Evolutionary conservation across 306 rosid species (phyloP).

Genomic region (Vicia sativa): DNA sequence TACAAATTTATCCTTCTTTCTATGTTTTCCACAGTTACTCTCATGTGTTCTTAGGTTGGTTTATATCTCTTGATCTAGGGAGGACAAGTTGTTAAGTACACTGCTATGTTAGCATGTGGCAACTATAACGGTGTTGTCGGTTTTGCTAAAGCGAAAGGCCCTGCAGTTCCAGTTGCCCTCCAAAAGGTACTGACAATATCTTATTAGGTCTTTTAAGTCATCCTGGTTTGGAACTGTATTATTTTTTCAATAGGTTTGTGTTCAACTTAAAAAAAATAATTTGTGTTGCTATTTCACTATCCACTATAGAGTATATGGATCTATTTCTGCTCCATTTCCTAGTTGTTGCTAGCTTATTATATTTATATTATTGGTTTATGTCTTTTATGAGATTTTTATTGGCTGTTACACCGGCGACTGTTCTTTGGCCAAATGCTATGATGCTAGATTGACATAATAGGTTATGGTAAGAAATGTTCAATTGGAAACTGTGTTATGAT

Average conservation of each 20-base stretch:
- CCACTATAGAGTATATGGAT: conserved; percentile 3
- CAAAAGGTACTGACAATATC: conserved; percentile 67
- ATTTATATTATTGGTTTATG: conserved; percentile 1
- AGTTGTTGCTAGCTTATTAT: conserved; percentile 2
- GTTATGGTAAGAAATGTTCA: conserved; percentile 13
- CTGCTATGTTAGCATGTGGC: conserved; percentile 92
- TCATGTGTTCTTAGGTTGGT: conserved; percentile 34
- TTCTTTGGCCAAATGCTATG: conserved; percentile 20
- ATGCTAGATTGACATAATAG: conserved; percentile 11
- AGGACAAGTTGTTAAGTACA: conserved; percentile 82
- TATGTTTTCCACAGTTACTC: neutral
- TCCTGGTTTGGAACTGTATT: conserved; percentile 23
- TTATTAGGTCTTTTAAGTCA: conserved; percentile 28
- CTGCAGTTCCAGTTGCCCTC: conserved; percentile 77
- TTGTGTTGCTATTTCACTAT: conserved; percentile 4
- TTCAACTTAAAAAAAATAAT: conserved; percentile 18
- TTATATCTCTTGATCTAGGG: conserved; percentile 57
- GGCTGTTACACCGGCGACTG: neutral
- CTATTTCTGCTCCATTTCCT: conserved; percentile 21
- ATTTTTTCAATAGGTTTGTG: conserved; percentile 11
- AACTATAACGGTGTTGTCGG: conserved; percentile 89
- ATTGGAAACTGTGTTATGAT: conserved; percentile 22
- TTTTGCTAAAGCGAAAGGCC: conserved; percentile 94
- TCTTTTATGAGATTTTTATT: neutral
- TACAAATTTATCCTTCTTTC: conserved; percentile 17